Evolutionary conservation across 73 alveolate genomes (phyloP).

Genomic region (Symbiodinium natans): DNA sequence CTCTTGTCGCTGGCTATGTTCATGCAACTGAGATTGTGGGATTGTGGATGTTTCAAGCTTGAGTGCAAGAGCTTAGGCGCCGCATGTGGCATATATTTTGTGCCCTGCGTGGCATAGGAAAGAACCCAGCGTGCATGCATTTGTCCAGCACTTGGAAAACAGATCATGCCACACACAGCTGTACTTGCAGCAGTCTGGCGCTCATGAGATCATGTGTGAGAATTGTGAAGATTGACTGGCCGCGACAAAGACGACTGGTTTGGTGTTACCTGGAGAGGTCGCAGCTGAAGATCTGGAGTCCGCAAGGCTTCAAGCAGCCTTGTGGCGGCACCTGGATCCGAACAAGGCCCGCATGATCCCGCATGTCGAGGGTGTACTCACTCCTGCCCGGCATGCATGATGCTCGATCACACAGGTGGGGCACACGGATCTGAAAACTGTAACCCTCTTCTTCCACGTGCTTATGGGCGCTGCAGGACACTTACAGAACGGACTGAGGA

Average conservation of each 20-base stretch:
- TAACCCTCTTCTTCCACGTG: slow-evolving; percentile 89
- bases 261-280: not conserved
- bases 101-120: not conserved
- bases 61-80: not conserved
- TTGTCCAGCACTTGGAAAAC: slow-evolving; percentile 2
- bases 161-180: not conserved
- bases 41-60: not conserved
- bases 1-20: no score
- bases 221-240: no score
- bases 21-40: no score
- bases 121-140: not conserved
- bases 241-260: no score
- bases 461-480: slow-evolving; percentile 68
- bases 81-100: not conserved
- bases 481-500: not conserved
- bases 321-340: slow-evolving; percentile 89
- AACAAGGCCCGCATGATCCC: slow-evolving; percentile 5
- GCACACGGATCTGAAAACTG: slow-evolving; percentile 50
- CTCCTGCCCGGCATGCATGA: not conserved
- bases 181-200: no score
- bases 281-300: slow-evolving; percentile 39
- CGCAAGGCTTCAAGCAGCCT: slow-evolving; percentile 46
- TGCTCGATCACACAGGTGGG: slow-evolving; percentile 15
- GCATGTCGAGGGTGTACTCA: no score
- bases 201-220: no score